These are phyloP conservation scores for Grigorovia humatica DNA, from an alignment of 805 yeast genomes.

Conservation along the genomic window DNA sequence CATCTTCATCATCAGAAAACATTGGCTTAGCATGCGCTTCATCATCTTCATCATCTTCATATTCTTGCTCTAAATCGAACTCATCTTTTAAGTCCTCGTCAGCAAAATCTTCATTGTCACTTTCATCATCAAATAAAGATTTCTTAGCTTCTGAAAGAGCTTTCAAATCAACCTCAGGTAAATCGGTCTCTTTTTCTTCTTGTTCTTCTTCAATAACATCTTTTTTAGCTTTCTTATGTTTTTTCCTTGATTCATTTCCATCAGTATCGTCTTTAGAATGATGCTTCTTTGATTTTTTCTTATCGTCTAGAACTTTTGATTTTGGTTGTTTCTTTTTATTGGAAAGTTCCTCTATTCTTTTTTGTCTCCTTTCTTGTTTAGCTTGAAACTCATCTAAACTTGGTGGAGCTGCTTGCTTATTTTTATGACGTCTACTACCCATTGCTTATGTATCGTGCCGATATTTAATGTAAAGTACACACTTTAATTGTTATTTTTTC, in stretches of 20 bases:
- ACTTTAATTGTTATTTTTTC: background rate
- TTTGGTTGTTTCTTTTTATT: slow-evolving; percentile 21
- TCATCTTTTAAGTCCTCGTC: slow-evolving; percentile 31
- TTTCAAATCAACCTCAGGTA: slow-evolving; percentile 59
- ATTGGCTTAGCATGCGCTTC: slow-evolving; percentile 43
- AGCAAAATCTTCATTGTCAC: slow-evolving; percentile 24
- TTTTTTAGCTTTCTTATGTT: slow-evolving; percentile 6
- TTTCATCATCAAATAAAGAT: slow-evolving; percentile 58
- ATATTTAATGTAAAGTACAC: background rate
- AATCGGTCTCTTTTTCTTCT: slow-evolving; percentile 29
- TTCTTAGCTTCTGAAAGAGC: slow-evolving; percentile 62
- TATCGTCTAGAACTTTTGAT: slow-evolving; percentile 20
- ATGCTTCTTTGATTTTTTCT: slow-evolving; percentile 14
- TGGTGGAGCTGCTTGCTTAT: slow-evolving; percentile 91
- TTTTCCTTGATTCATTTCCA: slow-evolving; percentile 10
- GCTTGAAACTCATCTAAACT: slow-evolving; percentile 71
- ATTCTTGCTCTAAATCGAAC: slow-evolving; percentile 53
- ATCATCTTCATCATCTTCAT: slow-evolving; percentile 32
- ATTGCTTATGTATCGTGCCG: slow-evolving; percentile 28
- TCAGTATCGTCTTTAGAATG: slow-evolving; percentile 3
- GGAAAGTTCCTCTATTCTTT: slow-evolving; percentile 27
- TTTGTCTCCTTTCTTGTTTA: slow-evolving; percentile 32
- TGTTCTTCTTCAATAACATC: slow-evolving; percentile 10
- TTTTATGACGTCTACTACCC: slow-evolving; percentile 85
- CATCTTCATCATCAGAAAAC: slow-evolving; percentile 70